A percentile compares a stretch with the other conserved stretches of the same genome.
Evolutionary conservation across 768 basidiomycete species (phyloP).

Genomic region (Xerocomus spinulosus): DNA sequence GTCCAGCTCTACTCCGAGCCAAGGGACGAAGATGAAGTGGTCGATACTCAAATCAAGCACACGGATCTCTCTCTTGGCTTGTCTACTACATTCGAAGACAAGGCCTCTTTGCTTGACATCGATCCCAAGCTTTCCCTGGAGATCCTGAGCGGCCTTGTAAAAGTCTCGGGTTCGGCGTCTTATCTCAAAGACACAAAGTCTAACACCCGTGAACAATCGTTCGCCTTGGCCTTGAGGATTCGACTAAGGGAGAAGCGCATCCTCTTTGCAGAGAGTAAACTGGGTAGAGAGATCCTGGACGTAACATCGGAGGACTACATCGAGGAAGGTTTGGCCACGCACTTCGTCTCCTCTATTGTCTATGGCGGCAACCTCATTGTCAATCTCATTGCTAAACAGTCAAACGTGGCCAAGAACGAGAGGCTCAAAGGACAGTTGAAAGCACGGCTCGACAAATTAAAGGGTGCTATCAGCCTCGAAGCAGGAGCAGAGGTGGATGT

Average conservation of each 20-base stretch:
- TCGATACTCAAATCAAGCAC: background rate
- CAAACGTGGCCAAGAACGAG: background rate
- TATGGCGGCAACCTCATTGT: background rate
- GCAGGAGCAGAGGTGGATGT: background rate
- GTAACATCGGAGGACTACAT: background rate
- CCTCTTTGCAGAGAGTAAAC: background rate
- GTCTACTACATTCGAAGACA: background rate
- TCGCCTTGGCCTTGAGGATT: background rate
- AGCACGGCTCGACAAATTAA: background rate
- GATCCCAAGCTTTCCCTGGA: background rate
- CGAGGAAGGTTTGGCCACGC: background rate
- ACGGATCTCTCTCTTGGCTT: background rate
- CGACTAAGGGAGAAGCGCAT: background rate
- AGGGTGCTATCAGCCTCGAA: background rate
- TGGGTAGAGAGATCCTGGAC: background rate
- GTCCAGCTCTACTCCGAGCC: background rate
- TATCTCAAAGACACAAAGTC: background rate
- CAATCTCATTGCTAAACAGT: background rate
- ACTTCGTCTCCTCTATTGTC: background rate
- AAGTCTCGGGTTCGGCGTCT: background rate
- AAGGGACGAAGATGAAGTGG: background rate
- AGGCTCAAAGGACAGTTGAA: background rate
- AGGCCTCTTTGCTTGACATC: background rate
- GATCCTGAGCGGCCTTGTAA: background rate
- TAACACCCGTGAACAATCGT: background rate